Conservation (phyloP, 805 yeast species). For the Pichia rugopelliculosa region DNA sequence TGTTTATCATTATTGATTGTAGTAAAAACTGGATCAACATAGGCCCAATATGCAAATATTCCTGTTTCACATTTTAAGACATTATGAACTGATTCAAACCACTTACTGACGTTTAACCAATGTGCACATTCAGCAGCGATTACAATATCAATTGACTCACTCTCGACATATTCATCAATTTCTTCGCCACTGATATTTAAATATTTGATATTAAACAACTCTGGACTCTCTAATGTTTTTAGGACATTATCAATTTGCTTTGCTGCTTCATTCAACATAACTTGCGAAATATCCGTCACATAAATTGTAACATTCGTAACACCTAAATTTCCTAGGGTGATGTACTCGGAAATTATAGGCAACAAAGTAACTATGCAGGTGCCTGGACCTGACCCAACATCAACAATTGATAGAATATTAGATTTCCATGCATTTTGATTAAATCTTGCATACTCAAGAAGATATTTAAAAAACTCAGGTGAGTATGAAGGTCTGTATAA, state of each 20-base stretch:
- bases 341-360: constrained; percentile 23
- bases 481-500: constrained; percentile 66
- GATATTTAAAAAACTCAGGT: constrained; percentile 33
- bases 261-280: constrained; percentile 40
- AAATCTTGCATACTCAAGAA: constrained; percentile 19
- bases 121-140: constrained; percentile 85
- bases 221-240: background rate
- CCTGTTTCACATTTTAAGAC: constrained; percentile 34
- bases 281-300: constrained; percentile 41
- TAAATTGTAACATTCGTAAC: constrained; percentile 21
- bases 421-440: background rate
- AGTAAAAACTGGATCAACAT: constrained; percentile 58
- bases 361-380: constrained; percentile 41
- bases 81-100: constrained; percentile 28
- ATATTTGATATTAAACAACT: constrained; percentile 3
- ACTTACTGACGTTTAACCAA: constrained; percentile 46
- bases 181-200: constrained; percentile 20
- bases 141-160: constrained; percentile 45
- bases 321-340: background rate
- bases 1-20: constrained; percentile 32
- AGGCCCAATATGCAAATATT: constrained; percentile 66
- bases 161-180: constrained; percentile 15
- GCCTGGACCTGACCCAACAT: constrained; percentile 55
- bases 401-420: constrained; percentile 27
- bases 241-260: constrained; percentile 5